phyloP scores from a whole-genome alignment of 1,284 basidiomycete genomes.

The Trametes sp. region DNA sequence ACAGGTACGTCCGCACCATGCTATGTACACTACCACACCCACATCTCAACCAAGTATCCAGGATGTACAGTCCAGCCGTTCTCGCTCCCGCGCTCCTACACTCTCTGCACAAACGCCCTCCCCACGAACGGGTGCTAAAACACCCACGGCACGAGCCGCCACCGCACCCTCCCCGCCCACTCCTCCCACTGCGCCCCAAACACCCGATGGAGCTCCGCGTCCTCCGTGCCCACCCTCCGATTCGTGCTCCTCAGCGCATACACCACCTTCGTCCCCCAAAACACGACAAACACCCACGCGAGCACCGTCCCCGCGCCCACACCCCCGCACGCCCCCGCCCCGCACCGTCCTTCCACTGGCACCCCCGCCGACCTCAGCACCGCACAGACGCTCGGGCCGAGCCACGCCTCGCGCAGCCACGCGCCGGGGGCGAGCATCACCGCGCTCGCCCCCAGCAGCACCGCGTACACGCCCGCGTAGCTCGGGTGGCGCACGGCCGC shows the following conservation, averaged over 20 bases:
- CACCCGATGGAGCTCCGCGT: conserved; percentile 56
- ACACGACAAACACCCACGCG: conserved; percentile 33
- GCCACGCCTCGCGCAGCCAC: conserved; percentile 39
- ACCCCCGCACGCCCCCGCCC: conserved; percentile 23
- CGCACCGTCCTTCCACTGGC: background rate
- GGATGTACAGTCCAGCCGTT: too few relatives aligned
- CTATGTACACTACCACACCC: background rate
- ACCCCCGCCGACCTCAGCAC: conserved; percentile 37
- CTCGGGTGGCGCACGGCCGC: conserved; percentile 41
- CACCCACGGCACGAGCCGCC: conserved; percentile 61
- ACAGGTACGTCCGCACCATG: too few relatives aligned
- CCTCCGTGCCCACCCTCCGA: conserved; percentile 49
- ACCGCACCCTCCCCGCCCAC: conserved; percentile 56
- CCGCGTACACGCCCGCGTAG: conserved; percentile 40
- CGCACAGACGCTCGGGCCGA: conserved; percentile 27
- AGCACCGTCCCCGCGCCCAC: conserved; percentile 25
- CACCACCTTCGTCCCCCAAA: conserved; percentile 38
- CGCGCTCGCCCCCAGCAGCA: conserved; percentile 36
- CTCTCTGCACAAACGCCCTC: background rate
- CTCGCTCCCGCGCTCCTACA: background rate
- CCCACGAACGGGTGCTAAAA: conserved; percentile 24
- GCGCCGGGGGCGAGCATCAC: conserved; percentile 36
- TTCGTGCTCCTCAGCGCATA: conserved; percentile 40
- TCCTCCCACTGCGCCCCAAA: conserved; percentile 62
- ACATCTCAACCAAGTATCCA: background rate